Base-by-base conservation (phyloP, 352 stramenopile genomes). In the Pythium rhizo-oryzae region DNA sequence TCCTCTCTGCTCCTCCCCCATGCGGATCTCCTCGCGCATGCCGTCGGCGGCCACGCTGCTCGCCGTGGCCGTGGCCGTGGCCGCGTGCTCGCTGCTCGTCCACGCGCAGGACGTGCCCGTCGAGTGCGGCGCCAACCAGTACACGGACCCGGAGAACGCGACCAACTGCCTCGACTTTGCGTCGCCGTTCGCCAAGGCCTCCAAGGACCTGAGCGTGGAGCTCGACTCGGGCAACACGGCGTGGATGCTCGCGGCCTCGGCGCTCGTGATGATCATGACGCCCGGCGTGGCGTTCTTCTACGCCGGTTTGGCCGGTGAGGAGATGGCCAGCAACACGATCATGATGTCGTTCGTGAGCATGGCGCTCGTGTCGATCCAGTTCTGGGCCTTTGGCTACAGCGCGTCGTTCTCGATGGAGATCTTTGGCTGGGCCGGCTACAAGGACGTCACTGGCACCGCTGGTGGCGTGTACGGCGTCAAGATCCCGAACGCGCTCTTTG, bases 321-420 rank as follows among this genome's bases (percentile, higher is more conserved):
- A 89, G 46, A 91, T 88, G 72, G 80, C 87, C 35, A 89, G 87
- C 54, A 91, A 90, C 75, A 92, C 84, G 25, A 89, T 93, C 43
- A 88, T 92, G 71, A 90, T 91, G 81, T 91, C 80, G 11, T 93
- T 92, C 58, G 69, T 85, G 43, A 84, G 73, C 56, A 92, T 93
- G 75, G 85, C 83, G 8, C 53, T 94, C n/a, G 81, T 93, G 59
- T 88, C 86, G 41, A 80, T 93, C 59, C 85, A 94, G 74, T 95
- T 92, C 76, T 90, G 82, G 60, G 72, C 78, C 13, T 85, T 92
- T 46, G 87, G 85, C 9, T 95, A 92, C 75, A 90, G 78, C 53
- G 75, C 83, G 9, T 76, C 74, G 39, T 95, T 95, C 58, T 70
- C 76, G 30, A 76, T 77, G 41, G 71, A 90, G 51, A 72, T 91